Conservation (phyloP, 495 filamentous ascomycete species). For the Penicillium alfredii region DNA sequence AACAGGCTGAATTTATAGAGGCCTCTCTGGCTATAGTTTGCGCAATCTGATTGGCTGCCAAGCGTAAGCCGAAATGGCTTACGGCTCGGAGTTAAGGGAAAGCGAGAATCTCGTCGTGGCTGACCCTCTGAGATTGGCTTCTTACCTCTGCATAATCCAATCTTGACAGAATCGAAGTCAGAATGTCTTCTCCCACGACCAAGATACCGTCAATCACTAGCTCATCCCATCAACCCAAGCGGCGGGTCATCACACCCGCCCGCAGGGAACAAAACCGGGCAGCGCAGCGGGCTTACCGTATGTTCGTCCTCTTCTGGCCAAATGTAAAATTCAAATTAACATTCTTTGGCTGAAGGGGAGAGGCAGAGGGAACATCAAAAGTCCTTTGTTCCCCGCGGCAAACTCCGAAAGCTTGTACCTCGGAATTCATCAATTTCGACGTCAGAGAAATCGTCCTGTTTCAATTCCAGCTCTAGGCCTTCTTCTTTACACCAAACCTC, state of each 20-base stretch:
- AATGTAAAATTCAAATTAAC: too few species aligned
- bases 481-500: not conserved
- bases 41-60: slow-evolving; percentile 11
- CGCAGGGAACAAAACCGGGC: slow-evolving; percentile 36
- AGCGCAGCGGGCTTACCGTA: slow-evolving; percentile 38
- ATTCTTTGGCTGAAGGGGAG: not conserved
- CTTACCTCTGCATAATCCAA: too few species aligned
- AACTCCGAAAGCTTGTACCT: slow-evolving; percentile 3
- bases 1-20: too few species aligned
- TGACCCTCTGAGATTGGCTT: too few species aligned
- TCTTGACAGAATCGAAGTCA: too few species aligned
- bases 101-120: not conserved
- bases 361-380: slow-evolving; percentile 14
- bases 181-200: not conserved
- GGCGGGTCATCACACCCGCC: slow-evolving; percentile 36
- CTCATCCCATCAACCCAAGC: slow-evolving; percentile 9
- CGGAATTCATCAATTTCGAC: slow-evolving; percentile 1
- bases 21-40: too few species aligned
- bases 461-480: not conserved
- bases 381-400: slow-evolving; percentile 3
- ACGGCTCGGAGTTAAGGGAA: not conserved
- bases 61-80: slow-evolving; percentile 18
- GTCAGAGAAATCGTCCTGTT: not conserved
- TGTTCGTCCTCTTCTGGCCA: too few species aligned
- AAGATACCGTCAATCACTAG: not conserved